These are phyloP conservation scores for Eucalyptus coolabah DNA, from an alignment of 345 rosid genomes.

Conservation along the genomic window DNA sequence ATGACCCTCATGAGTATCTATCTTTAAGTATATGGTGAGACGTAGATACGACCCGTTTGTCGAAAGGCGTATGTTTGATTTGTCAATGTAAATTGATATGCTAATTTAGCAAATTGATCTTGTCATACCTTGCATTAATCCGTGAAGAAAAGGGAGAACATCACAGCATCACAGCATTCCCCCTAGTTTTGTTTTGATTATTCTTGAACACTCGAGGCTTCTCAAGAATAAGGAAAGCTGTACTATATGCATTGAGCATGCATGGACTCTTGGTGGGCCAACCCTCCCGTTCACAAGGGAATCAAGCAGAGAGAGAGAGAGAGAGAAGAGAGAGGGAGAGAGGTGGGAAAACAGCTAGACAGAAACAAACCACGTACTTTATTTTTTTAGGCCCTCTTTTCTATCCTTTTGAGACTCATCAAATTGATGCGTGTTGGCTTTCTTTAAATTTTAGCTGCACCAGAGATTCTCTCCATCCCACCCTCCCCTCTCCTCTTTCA, in stretches of 20 bases:
- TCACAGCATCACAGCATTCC: background rate
- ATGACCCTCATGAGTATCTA: background rate
- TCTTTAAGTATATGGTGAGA: background rate
- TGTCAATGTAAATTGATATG: background rate
- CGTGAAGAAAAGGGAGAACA: background rate
- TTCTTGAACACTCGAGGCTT: background rate
- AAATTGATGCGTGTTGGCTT: background rate
- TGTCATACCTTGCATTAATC: background rate
- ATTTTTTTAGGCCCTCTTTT: background rate
- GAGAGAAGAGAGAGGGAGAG: background rate
- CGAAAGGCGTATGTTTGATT: background rate
- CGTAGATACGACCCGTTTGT: background rate
- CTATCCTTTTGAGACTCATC: conserved; percentile 2
- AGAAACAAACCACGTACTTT: conserved; percentile 1
- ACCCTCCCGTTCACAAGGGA: background rate
- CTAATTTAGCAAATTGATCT: background rate
- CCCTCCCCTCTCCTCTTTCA: background rate
- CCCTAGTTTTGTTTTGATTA: background rate
- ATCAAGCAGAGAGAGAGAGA: background rate
- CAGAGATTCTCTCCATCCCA: conserved; percentile 3
- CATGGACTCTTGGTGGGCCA: background rate
- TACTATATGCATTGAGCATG: background rate
- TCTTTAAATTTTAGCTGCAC: background rate
- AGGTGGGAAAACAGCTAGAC: background rate
- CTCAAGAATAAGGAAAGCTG: background rate